Evolutionary conservation across 306 rosid genomes (phyloP), one percentile per base, ranked within the genome.

Genomic region (Myrica gale): DNA sequence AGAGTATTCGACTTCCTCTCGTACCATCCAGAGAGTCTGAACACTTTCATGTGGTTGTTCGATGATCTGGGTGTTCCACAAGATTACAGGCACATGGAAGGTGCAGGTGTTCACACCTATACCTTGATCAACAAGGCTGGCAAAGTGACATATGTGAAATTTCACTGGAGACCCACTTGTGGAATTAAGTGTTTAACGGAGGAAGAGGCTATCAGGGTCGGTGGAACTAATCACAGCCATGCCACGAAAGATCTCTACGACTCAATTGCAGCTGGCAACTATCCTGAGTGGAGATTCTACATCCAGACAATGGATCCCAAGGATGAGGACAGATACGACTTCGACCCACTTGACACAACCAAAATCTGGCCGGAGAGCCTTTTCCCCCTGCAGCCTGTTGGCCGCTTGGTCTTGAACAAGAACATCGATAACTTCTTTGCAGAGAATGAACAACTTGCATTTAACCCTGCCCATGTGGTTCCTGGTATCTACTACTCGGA

Each of bases 341-440:
- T 94, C 80, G 98, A 94, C 79, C 98, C 98, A 13, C 91, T 94
- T 58, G 98, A 94, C 80, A 93, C 87, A 12, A 94, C 96, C 15
- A 94, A 94, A 92, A 91, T 89, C 65, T 94, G 98, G 98, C 97
- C 94, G 1, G 98, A 94, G 90, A 97, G 91, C 78, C 84, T 94
- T 76, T 47, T 90, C 74, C 98, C 98, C 72, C 81, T 94, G 79
- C 97, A 87, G 87, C 98, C 98, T 4, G 97, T 94, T 67, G 98
- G 97, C 11, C 94, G 97, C 73, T 19, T 94, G 94, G 98, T 94
- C 43, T 80, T 94, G 83, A 94, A 94, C 72, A 94, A 84, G 86
- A 94, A 91, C 85, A 89, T 91, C 3, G 97, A 94, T 69, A 94
- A 94, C 82, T 94, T 94, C 88, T 94, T 91, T 84, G 91, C 98